These are phyloP conservation scores for Bisporella sp. DNA, from an alignment of 2,329 filamentous ascomycete genomes.

Conservation along the genomic window DNA sequence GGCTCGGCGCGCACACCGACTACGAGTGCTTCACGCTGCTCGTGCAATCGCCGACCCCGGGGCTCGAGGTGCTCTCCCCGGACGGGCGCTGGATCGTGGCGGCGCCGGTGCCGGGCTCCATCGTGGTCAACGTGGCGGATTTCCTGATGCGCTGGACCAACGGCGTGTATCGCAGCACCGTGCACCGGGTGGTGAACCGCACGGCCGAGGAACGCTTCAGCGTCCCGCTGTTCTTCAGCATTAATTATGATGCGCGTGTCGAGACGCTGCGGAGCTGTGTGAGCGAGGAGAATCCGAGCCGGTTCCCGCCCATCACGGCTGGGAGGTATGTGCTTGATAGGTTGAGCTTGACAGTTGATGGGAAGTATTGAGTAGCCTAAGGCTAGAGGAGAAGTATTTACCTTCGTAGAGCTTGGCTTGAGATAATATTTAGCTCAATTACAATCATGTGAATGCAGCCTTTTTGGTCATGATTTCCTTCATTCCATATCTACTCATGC, in stretches of 20 bases:
- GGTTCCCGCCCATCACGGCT: conserved; percentile 23
- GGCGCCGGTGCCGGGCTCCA: conserved; percentile 36
- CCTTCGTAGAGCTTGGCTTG: no score
- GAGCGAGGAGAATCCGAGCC: conserved; percentile 19
- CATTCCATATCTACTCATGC: no score
- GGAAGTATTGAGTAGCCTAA: conserved; percentile 15
- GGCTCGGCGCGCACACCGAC: conserved; percentile 44
- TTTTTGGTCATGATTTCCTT: no score
- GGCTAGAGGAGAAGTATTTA: no score
- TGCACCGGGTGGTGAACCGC: conserved; percentile 49
- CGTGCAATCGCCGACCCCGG: conserved; percentile 42
- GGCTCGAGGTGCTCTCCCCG: conserved; percentile 44
- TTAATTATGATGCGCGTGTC: conserved; percentile 27
- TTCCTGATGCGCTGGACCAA: conserved; percentile 44
- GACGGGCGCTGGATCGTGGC: conserved; percentile 39
- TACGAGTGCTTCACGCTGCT: conserved; percentile 51
- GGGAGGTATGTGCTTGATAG: conserved; percentile 25
- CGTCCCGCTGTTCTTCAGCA: conserved; percentile 46
- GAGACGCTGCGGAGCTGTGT: conserved; percentile 24
- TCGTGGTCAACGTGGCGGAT: conserved; percentile 46
- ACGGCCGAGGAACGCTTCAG: conserved; percentile 44
- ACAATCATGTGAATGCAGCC: no score
- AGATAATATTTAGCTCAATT: no score
- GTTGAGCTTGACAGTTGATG: conserved; percentile 21
- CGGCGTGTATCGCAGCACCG: conserved; percentile 43